These are phyloP conservation scores for Fusarium buxicola DNA, from an alignment of 2,329 filamentous ascomycete species.

Conservation along the genomic window DNA sequence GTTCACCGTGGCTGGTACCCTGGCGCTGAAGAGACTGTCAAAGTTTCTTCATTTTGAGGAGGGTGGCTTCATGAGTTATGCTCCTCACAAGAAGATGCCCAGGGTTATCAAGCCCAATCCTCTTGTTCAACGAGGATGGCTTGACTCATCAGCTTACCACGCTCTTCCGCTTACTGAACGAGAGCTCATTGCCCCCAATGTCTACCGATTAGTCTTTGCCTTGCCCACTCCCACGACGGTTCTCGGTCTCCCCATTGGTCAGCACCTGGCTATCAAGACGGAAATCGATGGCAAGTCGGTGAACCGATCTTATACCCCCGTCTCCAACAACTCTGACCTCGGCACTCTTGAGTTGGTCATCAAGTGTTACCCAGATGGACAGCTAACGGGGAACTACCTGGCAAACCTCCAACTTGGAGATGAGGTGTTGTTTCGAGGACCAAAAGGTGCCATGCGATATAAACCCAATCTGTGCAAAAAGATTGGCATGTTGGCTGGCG, in stretches of 20 bases:
- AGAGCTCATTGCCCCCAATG: slow-evolving; percentile 54
- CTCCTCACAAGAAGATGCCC: slow-evolving; percentile 49
- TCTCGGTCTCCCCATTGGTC: slow-evolving; percentile 66
- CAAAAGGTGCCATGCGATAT: slow-evolving; percentile 68
- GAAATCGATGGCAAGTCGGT: slow-evolving; percentile 58
- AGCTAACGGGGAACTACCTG: slow-evolving; percentile 61
- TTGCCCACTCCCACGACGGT: slow-evolving; percentile 58
- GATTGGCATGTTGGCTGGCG: slow-evolving; percentile 68
- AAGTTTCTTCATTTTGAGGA: slow-evolving; percentile 44
- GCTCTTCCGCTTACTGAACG: slow-evolving; percentile 57
- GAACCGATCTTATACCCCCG: slow-evolving; percentile 65
- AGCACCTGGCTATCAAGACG: slow-evolving; percentile 66
- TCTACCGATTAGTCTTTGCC: slow-evolving; percentile 60
- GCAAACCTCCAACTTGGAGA: slow-evolving; percentile 60
- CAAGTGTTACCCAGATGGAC: slow-evolving; percentile 62
- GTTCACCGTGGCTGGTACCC: slow-evolving; percentile 43
- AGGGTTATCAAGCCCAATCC: slow-evolving; percentile 47
- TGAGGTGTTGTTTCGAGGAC: slow-evolving; percentile 64
- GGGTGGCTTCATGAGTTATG: slow-evolving; percentile 37
- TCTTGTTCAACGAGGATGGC: slow-evolving; percentile 52
- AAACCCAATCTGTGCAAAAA: slow-evolving; percentile 53
- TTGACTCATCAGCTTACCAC: slow-evolving; percentile 61
- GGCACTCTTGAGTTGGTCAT: slow-evolving; percentile 65
- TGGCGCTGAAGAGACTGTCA: slow-evolving; percentile 45
- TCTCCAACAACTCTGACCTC: slow-evolving; percentile 61